Evolutionary conservation across 768 basidiomycete species (phyloP).

Genomic region (Amanita muscaria): DNA sequence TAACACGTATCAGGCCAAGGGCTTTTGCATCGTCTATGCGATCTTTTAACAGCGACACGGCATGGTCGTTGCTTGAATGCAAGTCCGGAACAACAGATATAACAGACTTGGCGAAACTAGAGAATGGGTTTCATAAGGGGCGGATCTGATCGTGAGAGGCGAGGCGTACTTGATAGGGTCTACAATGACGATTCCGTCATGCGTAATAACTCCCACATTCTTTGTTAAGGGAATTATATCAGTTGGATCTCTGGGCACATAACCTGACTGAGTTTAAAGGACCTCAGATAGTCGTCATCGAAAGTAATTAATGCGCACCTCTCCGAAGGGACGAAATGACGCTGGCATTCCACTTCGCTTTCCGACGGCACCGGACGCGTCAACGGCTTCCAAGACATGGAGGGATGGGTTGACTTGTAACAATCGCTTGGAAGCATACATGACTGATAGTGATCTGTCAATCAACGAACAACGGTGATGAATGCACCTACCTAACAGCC

Average conservation of each 20-base stretch:
- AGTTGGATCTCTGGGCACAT: constrained; percentile 63
- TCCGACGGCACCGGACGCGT: constrained; percentile 26
- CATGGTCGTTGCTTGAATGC: constrained; percentile 26
- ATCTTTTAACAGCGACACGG: constrained; percentile 45
- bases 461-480: neutral
- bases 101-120: constrained; percentile 32
- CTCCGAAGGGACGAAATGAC: constrained; percentile 57
- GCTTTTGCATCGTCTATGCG: constrained; percentile 51
- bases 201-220: constrained; percentile 57
- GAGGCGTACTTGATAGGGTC: constrained; percentile 62
- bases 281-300: neutral
- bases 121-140: neutral
- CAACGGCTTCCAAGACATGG: constrained; percentile 50
- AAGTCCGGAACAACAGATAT: constrained; percentile 56
- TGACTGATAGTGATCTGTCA: constrained; percentile 33
- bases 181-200: constrained; percentile 54
- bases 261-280: constrained; percentile 42
- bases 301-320: constrained; percentile 31
- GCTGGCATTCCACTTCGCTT: constrained; percentile 27
- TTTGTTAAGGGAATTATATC: constrained; percentile 51
- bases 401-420: constrained; percentile 46
- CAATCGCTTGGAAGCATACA: constrained; percentile 57
- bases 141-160: constrained; percentile 1
- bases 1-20: constrained; percentile 56
- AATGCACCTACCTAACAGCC: constrained; percentile 43